Conservation (phyloP, 2,329 filamentous ascomycete species). For the Tolypocladium tropicale region DNA sequence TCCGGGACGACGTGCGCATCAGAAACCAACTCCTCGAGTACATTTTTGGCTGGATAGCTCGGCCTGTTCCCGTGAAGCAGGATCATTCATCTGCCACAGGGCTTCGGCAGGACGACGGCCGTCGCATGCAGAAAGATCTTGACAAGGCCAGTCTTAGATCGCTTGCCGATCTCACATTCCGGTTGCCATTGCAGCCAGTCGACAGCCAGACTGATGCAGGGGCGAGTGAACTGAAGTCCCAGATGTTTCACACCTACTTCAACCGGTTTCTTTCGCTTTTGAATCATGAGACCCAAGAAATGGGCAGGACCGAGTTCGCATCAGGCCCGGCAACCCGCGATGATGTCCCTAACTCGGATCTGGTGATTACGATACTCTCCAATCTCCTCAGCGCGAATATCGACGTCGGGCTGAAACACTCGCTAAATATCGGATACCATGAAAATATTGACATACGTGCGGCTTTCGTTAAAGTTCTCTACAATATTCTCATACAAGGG, state of each 20-base stretch:
- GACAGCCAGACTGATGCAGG: slow-evolving; percentile 57
- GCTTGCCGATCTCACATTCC: slow-evolving; percentile 55
- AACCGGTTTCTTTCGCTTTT: slow-evolving; percentile 58
- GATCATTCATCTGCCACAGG: slow-evolving; percentile 28
- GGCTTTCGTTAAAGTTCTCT: slow-evolving; percentile 59
- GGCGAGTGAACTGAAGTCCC: slow-evolving; percentile 57
- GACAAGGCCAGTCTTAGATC: slow-evolving; percentile 56
- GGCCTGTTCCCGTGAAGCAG: slow-evolving; percentile 40
- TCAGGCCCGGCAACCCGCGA: slow-evolving; percentile 33
- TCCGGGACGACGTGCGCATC: slow-evolving; percentile 59
- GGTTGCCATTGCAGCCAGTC: slow-evolving; percentile 54
- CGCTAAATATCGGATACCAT: slow-evolving; percentile 59
- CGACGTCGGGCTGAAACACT: slow-evolving; percentile 61
- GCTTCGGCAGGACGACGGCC: slow-evolving; percentile 44
- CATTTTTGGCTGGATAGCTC: slow-evolving; percentile 58
- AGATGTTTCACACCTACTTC: slow-evolving; percentile 64
- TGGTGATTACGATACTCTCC: slow-evolving; percentile 57
- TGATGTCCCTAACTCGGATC: slow-evolving; percentile 47
- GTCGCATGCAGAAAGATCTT: slow-evolving; percentile 52
- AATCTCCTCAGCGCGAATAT: slow-evolving; percentile 63
- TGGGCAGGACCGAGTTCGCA: slow-evolving; percentile 13
- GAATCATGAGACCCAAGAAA: slow-evolving; percentile 44
- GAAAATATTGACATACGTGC: slow-evolving; percentile 60
- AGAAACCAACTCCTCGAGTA: slow-evolving; percentile 59
- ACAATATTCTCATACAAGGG: slow-evolving; percentile 61